Evolutionary conservation across 768 basidiomycete genomes (phyloP).

Genomic region (Lactarius hatsudake): DNA sequence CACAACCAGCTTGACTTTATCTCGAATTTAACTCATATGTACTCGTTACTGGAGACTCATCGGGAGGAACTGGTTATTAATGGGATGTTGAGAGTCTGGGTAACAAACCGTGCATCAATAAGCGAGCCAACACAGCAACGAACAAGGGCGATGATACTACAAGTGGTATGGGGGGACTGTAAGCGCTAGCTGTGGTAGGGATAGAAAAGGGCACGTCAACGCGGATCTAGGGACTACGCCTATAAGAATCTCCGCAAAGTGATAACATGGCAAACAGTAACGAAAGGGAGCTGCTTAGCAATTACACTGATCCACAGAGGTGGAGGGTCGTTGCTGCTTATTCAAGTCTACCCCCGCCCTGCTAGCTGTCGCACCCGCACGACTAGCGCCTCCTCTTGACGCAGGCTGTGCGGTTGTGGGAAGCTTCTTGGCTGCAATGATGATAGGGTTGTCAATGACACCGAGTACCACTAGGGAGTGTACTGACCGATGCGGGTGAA

Average conservation of each 20-base stretch:
- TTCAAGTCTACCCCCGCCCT: conserved; percentile 79
- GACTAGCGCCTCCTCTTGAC: conserved; percentile 51
- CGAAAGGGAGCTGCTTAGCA: conserved; percentile 45
- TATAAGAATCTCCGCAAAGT: conserved; percentile 15
- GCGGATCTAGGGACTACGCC: conserved; percentile 17
- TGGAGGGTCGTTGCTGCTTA: conserved; percentile 52
- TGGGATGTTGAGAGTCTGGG: conserved; percentile 29
- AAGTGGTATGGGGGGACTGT: conserved; percentile 25
- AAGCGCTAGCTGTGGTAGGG: conserved; percentile 16
- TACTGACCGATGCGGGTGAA: conserved; percentile 80
- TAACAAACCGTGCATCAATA: conserved; percentile 40
- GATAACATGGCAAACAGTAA: conserved; percentile 7
- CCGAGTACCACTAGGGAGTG: conserved; percentile 1
- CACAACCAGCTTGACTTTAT: not conserved
- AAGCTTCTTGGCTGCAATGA: conserved; percentile 73
- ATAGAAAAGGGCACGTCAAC: conserved; percentile 6
- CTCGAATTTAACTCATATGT: conserved; percentile 3
- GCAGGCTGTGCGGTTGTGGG: conserved; percentile 74
- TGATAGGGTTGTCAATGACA: conserved; percentile 6
- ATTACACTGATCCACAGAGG: conserved; percentile 69
- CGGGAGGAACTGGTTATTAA: conserved; percentile 13
- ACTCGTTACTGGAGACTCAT: conserved; percentile 12
- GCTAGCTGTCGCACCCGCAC: conserved; percentile 47
- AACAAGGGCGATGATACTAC: conserved; percentile 31
- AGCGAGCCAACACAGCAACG: conserved; percentile 36